These are phyloP conservation scores for Leishmania major DNA, from an alignment of 208 protist genomes.

Conservation along the genomic window DNA sequence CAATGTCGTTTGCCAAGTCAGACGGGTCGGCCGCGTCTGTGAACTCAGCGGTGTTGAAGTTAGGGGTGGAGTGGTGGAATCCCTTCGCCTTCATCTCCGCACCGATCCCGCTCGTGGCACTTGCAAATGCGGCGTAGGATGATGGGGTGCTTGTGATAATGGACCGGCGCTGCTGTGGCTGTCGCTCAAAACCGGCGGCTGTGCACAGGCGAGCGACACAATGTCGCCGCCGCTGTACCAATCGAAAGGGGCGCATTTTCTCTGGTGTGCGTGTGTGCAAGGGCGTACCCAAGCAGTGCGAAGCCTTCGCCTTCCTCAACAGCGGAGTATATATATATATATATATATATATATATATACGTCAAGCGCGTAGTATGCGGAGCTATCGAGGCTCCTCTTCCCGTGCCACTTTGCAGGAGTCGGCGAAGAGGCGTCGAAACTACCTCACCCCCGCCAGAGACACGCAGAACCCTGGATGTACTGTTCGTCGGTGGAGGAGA, in stretches of 20 bases:
- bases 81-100: slow-evolving; percentile 45
- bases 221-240: background rate
- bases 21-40: slow-evolving; percentile 18
- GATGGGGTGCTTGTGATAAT: background rate
- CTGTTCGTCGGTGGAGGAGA: background rate
- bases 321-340: background rate
- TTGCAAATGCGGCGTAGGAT: background rate
- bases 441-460: background rate
- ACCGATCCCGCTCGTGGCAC: slow-evolving; percentile 4
- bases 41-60: slow-evolving; percentile 62
- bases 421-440: background rate
- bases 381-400: background rate
- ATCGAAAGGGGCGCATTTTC: slow-evolving; percentile 1
- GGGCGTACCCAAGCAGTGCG: background rate
- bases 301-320: background rate
- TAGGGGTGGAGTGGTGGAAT: slow-evolving; percentile 69
- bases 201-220: background rate
- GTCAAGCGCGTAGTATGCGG: background rate
- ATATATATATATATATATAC: too few species aligned
- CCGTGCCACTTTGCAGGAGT: background rate
- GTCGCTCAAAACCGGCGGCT: too few species aligned
- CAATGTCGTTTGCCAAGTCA: slow-evolving; percentile 53
- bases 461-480: background rate
- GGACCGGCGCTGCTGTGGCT: background rate
- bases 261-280: background rate